Percentiles rank a stretch among this genome's conserved stretches.
phyloP scores from a whole-genome alignment of 108 stramenopile genomes.

The Pseudonitzschia multiseries region DNA sequence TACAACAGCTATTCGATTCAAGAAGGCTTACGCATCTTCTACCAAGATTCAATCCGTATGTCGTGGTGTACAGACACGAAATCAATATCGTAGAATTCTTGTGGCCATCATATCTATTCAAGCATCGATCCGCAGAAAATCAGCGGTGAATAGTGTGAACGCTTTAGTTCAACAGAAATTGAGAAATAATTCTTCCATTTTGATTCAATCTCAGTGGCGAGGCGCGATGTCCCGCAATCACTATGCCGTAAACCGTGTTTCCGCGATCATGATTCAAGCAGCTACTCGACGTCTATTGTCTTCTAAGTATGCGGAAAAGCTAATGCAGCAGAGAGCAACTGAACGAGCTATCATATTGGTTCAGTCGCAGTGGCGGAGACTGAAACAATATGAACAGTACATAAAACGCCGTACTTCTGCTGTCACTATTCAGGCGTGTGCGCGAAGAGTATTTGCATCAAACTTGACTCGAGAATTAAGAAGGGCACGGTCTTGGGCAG shows the following conservation, averaged over 20 bases:
- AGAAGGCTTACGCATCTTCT: neutral
- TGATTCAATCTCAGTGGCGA: conserved; percentile 13
- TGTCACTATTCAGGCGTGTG: conserved; percentile 18
- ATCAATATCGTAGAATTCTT: neutral
- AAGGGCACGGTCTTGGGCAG: neutral
- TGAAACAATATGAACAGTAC: conserved; percentile 2
- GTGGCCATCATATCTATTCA: conserved; percentile 4
- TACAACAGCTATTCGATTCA: neutral
- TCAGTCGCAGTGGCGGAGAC: conserved; percentile 20
- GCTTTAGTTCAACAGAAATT: neutral
- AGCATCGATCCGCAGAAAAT: conserved; percentile 3
- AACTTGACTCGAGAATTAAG: neutral
- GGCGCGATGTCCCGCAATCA: conserved; percentile 5
- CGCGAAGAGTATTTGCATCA: conserved; percentile 10
- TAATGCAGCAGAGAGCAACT: neutral
- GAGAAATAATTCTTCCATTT: neutral
- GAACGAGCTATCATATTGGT: conserved; percentile 10
- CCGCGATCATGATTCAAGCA: conserved; percentile 27
- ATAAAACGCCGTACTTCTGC: neutral
- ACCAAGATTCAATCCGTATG: conserved; percentile 17
- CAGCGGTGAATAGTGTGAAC: neutral
- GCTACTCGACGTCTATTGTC: conserved; percentile 9
- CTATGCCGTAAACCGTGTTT: neutral
- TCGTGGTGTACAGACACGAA: conserved; percentile 11
- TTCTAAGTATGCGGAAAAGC: neutral